phyloP scores from a whole-genome alignment of 2,329 filamentous ascomycete genomes.

The Alternaria gansuensis region DNA sequence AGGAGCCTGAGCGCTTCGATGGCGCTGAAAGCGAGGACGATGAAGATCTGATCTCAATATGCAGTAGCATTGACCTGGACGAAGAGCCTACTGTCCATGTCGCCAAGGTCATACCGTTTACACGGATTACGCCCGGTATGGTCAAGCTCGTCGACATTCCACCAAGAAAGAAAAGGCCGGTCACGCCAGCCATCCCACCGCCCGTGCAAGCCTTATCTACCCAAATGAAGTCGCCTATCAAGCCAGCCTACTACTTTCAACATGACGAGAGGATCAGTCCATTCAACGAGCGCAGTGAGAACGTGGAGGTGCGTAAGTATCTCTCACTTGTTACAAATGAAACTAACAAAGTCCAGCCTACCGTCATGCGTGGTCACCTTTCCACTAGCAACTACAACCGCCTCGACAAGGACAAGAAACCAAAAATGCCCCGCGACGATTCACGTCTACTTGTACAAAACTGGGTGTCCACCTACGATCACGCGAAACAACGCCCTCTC shows the following conservation, averaged over 20 bases:
- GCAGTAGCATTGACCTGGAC: slow-evolving; percentile 31
- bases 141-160: slow-evolving; percentile 37
- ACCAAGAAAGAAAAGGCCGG: slow-evolving; percentile 21
- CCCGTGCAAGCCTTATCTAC: neutral
- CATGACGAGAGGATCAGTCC: slow-evolving; percentile 10
- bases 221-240: neutral
- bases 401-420: slow-evolving; percentile 18
- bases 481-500: slow-evolving; percentile 28
- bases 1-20: neutral
- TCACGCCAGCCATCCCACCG: neutral
- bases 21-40: slow-evolving; percentile 18
- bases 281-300: slow-evolving; percentile 10
- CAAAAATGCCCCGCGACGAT: slow-evolving; percentile 24
- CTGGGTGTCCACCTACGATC: slow-evolving; percentile 32
- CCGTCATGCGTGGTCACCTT: neutral
- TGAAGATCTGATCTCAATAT: slow-evolving; percentile 23
- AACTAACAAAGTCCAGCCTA: slow-evolving; percentile 12
- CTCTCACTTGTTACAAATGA: neutral
- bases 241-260: slow-evolving; percentile 9
- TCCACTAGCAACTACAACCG: slow-evolving; percentile 4
- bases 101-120: slow-evolving; percentile 25
- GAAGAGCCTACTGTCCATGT: slow-evolving; percentile 32
- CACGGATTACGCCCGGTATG: slow-evolving; percentile 25
- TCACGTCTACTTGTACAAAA: slow-evolving; percentile 24
- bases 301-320: slow-evolving; percentile 14